Conservation (phyloP, 495 filamentous ascomycete species). For the Xylaria palmicola region DNA sequence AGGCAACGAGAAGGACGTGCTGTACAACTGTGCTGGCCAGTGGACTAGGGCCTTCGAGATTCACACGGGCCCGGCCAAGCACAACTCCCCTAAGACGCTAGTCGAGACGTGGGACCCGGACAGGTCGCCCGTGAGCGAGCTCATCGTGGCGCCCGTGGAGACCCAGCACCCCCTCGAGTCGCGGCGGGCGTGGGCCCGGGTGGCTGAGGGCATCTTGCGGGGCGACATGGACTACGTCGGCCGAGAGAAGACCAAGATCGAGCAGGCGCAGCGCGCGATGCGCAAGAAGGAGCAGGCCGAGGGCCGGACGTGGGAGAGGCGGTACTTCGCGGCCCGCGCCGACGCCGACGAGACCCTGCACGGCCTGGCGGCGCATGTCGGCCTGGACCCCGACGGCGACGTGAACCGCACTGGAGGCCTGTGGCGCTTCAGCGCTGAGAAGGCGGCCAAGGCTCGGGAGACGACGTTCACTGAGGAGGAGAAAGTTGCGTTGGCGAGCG, state of each 20-base stretch:
- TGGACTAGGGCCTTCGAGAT: constrained; percentile 87
- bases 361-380: constrained; percentile 55
- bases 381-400: constrained; percentile 58
- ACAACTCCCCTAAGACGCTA: constrained; percentile 44
- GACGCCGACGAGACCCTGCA: constrained; percentile 58
- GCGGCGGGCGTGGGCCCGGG: constrained; percentile 82
- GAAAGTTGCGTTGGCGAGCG: constrained; percentile 33
- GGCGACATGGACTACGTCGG: constrained; percentile 82
- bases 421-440: constrained; percentile 76
- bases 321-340: constrained; percentile 69
- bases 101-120: constrained; percentile 70
- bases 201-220: constrained; percentile 72
- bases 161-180: constrained; percentile 86
- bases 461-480: constrained; percentile 41
- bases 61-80: constrained; percentile 68
- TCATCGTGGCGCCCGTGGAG: constrained; percentile 71
- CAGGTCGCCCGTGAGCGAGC: constrained; percentile 58
- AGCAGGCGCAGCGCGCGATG: constrained; percentile 83
- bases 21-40: constrained; percentile 86
- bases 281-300: constrained; percentile 78
- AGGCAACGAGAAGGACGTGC: constrained; percentile 72
- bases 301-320: constrained; percentile 75
- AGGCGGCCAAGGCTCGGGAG: constrained; percentile 51
- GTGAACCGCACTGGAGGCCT: constrained; percentile 82
- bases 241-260: constrained; percentile 81